These are phyloP conservation scores for Cynara cardunculus DNA, from an alignment of 129 eudicot genomes.

Conservation along the genomic window DNA sequence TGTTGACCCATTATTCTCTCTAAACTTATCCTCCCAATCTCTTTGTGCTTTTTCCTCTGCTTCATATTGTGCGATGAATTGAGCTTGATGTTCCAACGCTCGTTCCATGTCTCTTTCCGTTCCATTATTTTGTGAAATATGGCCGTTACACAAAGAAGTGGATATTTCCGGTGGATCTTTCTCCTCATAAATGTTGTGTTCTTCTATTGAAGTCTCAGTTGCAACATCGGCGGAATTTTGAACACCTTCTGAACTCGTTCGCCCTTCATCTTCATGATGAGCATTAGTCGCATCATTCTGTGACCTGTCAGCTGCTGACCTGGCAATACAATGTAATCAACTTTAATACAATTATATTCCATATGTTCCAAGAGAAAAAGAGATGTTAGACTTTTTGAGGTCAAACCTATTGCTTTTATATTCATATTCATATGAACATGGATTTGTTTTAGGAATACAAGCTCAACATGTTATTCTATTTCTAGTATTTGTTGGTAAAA, in stretches of 20 bases:
- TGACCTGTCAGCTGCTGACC: constrained; percentile 50
- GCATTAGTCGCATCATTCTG: constrained; percentile 32
- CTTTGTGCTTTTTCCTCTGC: constrained; percentile 87
- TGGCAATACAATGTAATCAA: constrained; percentile 33
- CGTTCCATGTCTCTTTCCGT: constrained; percentile 56
- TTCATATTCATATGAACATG: not conserved
- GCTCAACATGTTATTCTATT: not conserved
- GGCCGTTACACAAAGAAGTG: constrained; percentile 27
- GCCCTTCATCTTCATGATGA: constrained; percentile 20
- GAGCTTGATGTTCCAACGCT: constrained; percentile 69
- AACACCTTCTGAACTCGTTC: constrained; percentile 28
- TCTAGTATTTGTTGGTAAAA: not conserved
- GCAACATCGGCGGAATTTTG: constrained; percentile 35
- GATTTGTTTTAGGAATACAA: not conserved
- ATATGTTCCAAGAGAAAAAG: not conserved
- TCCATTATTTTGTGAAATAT: constrained; percentile 26
- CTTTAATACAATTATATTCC: not conserved
- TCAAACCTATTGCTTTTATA: not conserved
- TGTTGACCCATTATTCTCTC: constrained; percentile 56
- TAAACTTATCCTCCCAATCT: constrained; percentile 93
- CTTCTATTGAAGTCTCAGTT: constrained; percentile 32
- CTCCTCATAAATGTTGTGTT: constrained; percentile 14
- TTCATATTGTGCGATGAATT: constrained; percentile 58
- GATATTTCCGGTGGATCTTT: constrained; percentile 23
- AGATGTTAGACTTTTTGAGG: not conserved